These are phyloP conservation scores for Mrakiaceae sp. DNA, from an alignment of 1,284 basidiomycete genomes.

Conservation along the genomic window DNA sequence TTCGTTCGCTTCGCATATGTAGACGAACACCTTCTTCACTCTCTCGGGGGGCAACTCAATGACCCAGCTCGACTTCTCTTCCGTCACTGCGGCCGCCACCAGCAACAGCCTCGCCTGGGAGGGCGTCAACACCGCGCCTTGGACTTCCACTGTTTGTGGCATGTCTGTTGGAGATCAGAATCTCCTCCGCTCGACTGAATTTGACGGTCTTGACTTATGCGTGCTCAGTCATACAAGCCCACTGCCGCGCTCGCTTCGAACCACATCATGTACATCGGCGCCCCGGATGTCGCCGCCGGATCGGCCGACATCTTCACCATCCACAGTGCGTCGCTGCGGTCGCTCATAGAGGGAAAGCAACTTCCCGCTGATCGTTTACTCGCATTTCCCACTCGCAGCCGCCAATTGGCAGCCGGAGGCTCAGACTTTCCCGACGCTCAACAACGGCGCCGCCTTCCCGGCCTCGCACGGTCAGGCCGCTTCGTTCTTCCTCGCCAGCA, in stretches of 20 bases:
- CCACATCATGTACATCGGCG: constrained; percentile 65
- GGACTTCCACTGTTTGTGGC: neutral
- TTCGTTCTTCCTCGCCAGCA: constrained; percentile 56
- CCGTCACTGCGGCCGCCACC: constrained; percentile 44
- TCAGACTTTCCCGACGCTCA: constrained; percentile 47
- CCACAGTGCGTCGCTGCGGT: constrained; percentile 52
- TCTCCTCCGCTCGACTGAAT: too few species aligned
- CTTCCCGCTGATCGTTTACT: neutral
- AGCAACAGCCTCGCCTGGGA: constrained; percentile 49
- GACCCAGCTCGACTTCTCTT: constrained; percentile 49
- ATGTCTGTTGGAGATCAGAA: neutral
- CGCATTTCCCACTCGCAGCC: constrained; percentile 38
- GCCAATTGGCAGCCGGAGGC: constrained; percentile 66
- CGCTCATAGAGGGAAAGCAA: neutral
- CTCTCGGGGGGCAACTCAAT: constrained; percentile 22
- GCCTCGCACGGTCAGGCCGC: constrained; percentile 58
- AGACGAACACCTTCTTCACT: constrained; percentile 60
- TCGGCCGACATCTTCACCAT: constrained; percentile 71
- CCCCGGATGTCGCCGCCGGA: constrained; percentile 53
- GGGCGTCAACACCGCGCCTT: constrained; percentile 41
- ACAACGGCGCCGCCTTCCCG: constrained; percentile 52
- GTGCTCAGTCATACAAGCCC: constrained; percentile 42
- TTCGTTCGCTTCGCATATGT: too few species aligned
- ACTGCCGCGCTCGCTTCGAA: constrained; percentile 68
- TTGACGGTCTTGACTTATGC: constrained; percentile 1